Evolutionary conservation across 768 basidiomycete genomes (phyloP).

Genomic region (Agrocybe chaxingu): DNA sequence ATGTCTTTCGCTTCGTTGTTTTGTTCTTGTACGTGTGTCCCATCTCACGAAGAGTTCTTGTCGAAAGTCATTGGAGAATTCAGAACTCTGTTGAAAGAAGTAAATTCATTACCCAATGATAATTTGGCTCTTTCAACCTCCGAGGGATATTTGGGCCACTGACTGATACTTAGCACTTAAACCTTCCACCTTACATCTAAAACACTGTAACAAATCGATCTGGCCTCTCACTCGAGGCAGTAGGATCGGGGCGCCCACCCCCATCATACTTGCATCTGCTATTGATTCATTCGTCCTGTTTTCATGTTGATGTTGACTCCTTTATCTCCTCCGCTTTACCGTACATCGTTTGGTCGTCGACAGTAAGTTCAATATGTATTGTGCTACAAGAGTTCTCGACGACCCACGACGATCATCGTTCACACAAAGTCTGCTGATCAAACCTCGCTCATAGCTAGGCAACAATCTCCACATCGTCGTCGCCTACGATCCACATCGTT

Average conservation of each 20-base stretch:
- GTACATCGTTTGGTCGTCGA: constrained; percentile 7
- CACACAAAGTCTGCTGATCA: too few relatives aligned
- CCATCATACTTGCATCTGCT: constrained; percentile 17
- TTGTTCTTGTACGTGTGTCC: background rate
- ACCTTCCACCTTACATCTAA: too few relatives aligned
- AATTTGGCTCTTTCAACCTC: too few relatives aligned
- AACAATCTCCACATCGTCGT: too few relatives aligned
- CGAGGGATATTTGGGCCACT: too few relatives aligned
- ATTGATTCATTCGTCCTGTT: constrained; percentile 16
- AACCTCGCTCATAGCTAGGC: too few relatives aligned
- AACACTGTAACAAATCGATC: too few relatives aligned
- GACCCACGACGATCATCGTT: too few relatives aligned
- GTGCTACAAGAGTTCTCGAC: constrained; percentile 4
- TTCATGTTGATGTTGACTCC: constrained; percentile 17
- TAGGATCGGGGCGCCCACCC: background rate
- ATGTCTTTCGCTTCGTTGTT: too few relatives aligned
- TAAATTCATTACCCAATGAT: constrained; percentile 38
- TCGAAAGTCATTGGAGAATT: constrained; percentile 29
- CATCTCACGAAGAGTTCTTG: constrained; percentile 24
- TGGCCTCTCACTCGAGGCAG: too few relatives aligned
- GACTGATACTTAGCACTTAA: too few relatives aligned
- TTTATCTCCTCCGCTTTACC: constrained; percentile 7
- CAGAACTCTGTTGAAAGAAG: constrained; percentile 32
- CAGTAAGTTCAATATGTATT: constrained; percentile 1
- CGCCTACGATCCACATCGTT: too few relatives aligned